Evolutionary conservation across 2,329 filamentous ascomycete genomes (phyloP).

Genomic region (Penicillium concentricum): DNA sequence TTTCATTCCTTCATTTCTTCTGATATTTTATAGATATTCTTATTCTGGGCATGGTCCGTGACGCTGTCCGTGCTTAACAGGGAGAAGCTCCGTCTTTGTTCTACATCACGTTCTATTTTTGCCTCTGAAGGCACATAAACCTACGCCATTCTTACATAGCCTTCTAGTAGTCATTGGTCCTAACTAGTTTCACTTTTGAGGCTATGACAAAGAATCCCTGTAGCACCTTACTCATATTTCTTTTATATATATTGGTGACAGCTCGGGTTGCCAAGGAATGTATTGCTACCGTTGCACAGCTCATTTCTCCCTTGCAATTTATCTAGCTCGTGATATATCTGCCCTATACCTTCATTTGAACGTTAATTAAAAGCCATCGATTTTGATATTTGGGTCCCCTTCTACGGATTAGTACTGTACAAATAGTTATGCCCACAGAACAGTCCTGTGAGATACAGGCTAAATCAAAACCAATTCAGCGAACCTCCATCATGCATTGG

Average conservation of each 20-base stretch:
- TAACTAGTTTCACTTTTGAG: neutral
- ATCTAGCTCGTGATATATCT: neutral
- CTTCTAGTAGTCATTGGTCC: neutral
- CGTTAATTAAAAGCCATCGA: too few relatives aligned
- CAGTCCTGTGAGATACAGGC: too few relatives aligned
- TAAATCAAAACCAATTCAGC: neutral
- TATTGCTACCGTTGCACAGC: neutral
- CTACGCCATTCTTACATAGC: neutral
- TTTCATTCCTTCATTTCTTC: neutral
- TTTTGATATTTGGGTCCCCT: neutral
- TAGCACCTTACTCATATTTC: neutral
- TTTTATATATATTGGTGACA: neutral
- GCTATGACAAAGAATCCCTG: neutral
- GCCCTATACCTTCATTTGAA: too few relatives aligned
- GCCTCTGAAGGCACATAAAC: too few relatives aligned
- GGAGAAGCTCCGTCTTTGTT: slow-evolving; percentile 3
- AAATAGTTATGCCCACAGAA: neutral
- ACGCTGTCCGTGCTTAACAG: slow-evolving; percentile 18
- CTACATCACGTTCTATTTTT: neutral
- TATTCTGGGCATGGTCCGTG: slow-evolving; percentile 14
- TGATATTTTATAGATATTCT: neutral
- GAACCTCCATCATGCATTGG: neutral
- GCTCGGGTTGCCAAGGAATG: neutral
- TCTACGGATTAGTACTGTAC: neutral
- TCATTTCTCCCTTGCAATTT: neutral